phyloP scores from a whole-genome alignment of 2,329 filamentous ascomycete genomes.

The Berkeleyomyces rouxiae region DNA sequence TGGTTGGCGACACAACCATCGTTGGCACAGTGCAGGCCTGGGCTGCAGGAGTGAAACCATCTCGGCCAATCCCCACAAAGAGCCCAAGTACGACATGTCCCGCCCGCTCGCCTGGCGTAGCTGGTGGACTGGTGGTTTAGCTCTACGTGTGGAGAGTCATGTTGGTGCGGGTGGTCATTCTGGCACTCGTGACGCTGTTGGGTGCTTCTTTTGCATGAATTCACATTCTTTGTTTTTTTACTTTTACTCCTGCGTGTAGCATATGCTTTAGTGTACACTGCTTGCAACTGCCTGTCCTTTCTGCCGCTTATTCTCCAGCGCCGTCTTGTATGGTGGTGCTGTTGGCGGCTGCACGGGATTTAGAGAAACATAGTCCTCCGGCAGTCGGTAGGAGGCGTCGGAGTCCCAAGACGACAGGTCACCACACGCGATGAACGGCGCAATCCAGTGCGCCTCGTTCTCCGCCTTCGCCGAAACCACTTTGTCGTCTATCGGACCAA shows the following conservation, averaged over 20 bases:
- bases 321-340: slow-evolving; percentile 84
- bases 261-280: slow-evolving; percentile 25
- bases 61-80: too few relatives aligned
- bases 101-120: too few relatives aligned
- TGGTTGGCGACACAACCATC: background rate
- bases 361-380: slow-evolving; percentile 69
- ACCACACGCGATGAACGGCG: slow-evolving; percentile 91
- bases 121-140: too few relatives aligned
- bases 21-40: background rate
- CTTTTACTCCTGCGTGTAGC: slow-evolving; percentile 14
- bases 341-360: slow-evolving; percentile 92
- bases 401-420: slow-evolving; percentile 91
- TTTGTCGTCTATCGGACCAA: slow-evolving; percentile 16
- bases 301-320: slow-evolving; percentile 58
- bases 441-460: slow-evolving; percentile 54
- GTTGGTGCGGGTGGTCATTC: too few relatives aligned
- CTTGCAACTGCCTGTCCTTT: slow-evolving; percentile 61
- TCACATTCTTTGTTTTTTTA: background rate
- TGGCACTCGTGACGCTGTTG: too few relatives aligned
- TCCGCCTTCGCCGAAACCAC: slow-evolving; percentile 8
- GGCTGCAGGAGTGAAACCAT: too few relatives aligned
- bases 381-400: slow-evolving; percentile 82
- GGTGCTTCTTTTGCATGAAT: background rate
- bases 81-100: too few relatives aligned
- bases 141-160: too few relatives aligned